A percentile compares a stretch with the other conserved stretches of the same genome.
phyloP scores from a whole-genome alignment of 768 basidiomycete genomes.

The Lactifluus hygrophoroides region DNA sequence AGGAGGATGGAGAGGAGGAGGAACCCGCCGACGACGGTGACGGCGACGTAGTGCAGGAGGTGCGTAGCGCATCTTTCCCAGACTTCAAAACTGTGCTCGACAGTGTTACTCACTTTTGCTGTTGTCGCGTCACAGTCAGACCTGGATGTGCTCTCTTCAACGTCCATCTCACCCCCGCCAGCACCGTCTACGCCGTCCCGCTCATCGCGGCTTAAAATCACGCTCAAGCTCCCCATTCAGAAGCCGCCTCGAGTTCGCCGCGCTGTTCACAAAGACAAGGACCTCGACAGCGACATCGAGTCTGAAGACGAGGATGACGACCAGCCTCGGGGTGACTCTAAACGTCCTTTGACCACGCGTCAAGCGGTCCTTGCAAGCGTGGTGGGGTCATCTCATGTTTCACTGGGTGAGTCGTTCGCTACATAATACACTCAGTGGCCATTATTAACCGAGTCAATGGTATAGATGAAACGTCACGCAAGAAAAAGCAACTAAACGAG shows the following conservation, averaged over 20 bases:
- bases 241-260: conserved; percentile 13
- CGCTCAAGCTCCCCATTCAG: conserved; percentile 44
- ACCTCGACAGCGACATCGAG: conserved; percentile 37
- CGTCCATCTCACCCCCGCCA: conserved; percentile 18
- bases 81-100: not conserved
- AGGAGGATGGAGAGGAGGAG: conserved; percentile 19
- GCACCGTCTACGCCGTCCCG: conserved; percentile 22
- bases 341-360: conserved; percentile 34
- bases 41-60: conserved; percentile 22
- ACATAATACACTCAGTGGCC: not conserved
- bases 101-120: not conserved
- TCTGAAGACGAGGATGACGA: conserved; percentile 28
- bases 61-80: not conserved
- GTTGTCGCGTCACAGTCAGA: conserved; percentile 11
- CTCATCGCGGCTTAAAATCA: conserved; percentile 48
- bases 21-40: conserved; percentile 17
- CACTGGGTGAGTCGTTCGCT: conserved; percentile 37
- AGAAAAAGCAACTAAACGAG: conserved; percentile 64
- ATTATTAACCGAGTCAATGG: not conserved
- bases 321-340: conserved; percentile 24
- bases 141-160: conserved; percentile 20
- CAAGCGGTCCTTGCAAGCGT: conserved; percentile 68
- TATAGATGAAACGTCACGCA: conserved; percentile 32
- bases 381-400: conserved; percentile 60
- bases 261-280: conserved; percentile 21